A percentile compares a stretch with the other conserved stretches of the same genome.
Conservation (phyloP, 2,329 filamentous ascomycete genomes). For the Cytospora chrysosperma region DNA sequence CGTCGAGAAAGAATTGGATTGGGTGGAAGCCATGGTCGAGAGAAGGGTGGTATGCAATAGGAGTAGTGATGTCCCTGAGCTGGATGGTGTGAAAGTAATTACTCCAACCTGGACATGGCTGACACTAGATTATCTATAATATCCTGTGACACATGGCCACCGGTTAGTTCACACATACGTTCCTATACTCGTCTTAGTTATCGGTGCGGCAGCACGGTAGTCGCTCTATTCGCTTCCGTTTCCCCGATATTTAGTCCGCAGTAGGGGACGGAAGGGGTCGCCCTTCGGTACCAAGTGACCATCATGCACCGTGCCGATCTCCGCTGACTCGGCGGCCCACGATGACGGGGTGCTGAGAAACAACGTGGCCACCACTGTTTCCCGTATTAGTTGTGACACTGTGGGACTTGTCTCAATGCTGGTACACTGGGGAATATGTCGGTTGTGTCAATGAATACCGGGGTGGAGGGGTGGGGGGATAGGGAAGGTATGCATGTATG, state of each 20-base stretch:
- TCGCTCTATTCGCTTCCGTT: constrained; percentile 18
- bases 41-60: not conserved
- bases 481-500: no score
- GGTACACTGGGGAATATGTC: not conserved
- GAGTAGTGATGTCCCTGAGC: not conserved
- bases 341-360: constrained; percentile 2
- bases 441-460: no score
- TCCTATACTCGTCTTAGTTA: constrained; percentile 11
- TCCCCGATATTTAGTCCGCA: constrained; percentile 22
- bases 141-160: not conserved
- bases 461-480: not conserved
- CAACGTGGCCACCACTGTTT: not conserved
- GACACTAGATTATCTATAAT: not conserved
- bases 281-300: constrained; percentile 1
- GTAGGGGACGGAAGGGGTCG: constrained; percentile 16
- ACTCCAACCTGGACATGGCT: not conserved
- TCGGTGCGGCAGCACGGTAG: constrained; percentile 20
- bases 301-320: constrained; percentile 14
- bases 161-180: not conserved
- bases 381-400: not conserved
- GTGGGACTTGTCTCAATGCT: not conserved
- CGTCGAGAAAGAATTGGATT: constrained; percentile 15
- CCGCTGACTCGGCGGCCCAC: constrained; percentile 13
- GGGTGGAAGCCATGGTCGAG: constrained; percentile 4
- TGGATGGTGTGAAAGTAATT: not conserved